Conservation (phyloP, 1,284 basidiomycete species). For the Rhizoctonia solani region DNA sequence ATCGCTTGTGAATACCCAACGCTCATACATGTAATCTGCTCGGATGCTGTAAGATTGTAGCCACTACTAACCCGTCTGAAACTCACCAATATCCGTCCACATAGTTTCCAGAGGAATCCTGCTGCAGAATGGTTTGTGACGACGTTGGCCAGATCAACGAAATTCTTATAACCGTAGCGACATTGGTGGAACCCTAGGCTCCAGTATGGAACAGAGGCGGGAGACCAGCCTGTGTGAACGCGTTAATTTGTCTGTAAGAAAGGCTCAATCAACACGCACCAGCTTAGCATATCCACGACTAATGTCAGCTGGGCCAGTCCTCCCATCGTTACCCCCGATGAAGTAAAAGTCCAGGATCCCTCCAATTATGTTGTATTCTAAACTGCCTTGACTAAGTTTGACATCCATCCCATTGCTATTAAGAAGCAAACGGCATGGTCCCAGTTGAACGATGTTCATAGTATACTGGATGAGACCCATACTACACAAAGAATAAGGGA, state of each 20-base stretch:
- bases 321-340: conserved; percentile 59
- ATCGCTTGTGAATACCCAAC: conserved; percentile 70
- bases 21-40: conserved; percentile 70
- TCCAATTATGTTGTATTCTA: conserved; percentile 74
- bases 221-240: conserved; percentile 45
- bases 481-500: conserved; percentile 42
- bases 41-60: background rate
- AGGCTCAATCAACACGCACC: conserved; percentile 41
- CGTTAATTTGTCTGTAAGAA: background rate
- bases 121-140: conserved; percentile 63
- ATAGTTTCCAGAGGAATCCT: conserved; percentile 61
- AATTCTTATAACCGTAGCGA: conserved; percentile 68
- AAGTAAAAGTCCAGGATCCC: conserved; percentile 77
- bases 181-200: conserved; percentile 72
- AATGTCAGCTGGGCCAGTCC: conserved; percentile 61
- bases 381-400: conserved; percentile 56
- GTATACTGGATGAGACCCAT: conserved; percentile 72
- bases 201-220: conserved; percentile 73
- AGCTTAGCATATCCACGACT: conserved; percentile 68
- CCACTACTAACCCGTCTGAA: background rate
- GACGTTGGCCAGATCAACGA: conserved; percentile 62
- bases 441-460: conserved; percentile 66
- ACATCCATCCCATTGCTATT: conserved; percentile 77
- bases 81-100: conserved; percentile 72
- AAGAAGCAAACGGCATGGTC: conserved; percentile 71